Conservation (phyloP, 176 grass and related monocot species). For the Leersia perrieri region DNA sequence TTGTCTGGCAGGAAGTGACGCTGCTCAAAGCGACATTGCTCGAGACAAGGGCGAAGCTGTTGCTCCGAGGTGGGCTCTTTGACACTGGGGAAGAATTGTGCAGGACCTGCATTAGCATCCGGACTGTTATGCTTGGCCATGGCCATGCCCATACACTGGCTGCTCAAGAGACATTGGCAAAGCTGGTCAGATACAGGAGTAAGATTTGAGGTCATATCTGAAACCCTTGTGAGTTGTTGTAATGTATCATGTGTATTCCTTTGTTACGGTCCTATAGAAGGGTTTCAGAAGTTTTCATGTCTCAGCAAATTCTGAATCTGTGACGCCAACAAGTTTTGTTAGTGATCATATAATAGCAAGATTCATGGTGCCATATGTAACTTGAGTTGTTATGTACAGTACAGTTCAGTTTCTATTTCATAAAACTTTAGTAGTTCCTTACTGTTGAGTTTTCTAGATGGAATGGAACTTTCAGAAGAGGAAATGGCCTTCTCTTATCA, state of each 20-base stretch:
- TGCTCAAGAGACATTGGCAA: conserved; percentile 89
- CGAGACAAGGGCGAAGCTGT: conserved; percentile 77
- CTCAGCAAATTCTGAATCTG: conserved; percentile 1
- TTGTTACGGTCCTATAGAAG: conserved; percentile 1
- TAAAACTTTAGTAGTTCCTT: conserved; percentile 19
- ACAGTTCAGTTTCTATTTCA: conserved; percentile 36
- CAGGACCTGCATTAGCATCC: conserved; percentile 93
- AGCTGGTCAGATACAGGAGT: conserved; percentile 91
- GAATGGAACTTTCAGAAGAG: conserved; percentile 13
- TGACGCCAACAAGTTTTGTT: conserved; percentile 48
- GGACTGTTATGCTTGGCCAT: conserved; percentile 94
- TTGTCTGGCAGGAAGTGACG: conserved; percentile 95
- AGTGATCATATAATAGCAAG: conserved; percentile 26
- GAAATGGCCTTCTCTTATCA: neutral
- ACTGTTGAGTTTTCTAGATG: neutral
- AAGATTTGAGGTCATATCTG: conserved; percentile 55
- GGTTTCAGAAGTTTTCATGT: conserved; percentile 9
- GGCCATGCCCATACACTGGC: conserved; percentile 74
- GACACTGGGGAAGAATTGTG: conserved; percentile 86
- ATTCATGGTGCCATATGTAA: conserved; percentile 33
- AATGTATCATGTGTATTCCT: neutral
- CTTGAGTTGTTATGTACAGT: conserved; percentile 48
- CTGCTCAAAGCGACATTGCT: conserved; percentile 89
- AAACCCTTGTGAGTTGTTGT: conserved; percentile 7
- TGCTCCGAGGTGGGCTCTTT: conserved; percentile 82